Evolutionary conservation across 2,329 filamentous ascomycete genomes (phyloP).

Genomic region (Dichotomopilus funicola): DNA sequence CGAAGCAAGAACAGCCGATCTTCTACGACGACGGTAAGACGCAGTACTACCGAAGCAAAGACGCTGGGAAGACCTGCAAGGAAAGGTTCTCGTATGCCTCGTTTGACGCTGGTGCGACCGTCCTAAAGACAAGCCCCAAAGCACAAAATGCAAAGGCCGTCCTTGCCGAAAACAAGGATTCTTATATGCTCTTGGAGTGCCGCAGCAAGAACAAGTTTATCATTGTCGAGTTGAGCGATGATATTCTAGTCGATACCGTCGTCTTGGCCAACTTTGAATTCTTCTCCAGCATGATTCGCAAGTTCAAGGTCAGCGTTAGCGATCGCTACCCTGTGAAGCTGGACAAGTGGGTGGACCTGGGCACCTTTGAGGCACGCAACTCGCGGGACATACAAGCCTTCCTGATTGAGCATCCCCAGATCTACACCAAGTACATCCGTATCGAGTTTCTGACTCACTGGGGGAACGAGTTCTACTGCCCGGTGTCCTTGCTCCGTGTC

Average conservation of each 20-base stretch:
- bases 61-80: conserved; percentile 95
- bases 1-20: conserved; percentile 36
- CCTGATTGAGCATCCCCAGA: conserved; percentile 85
- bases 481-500: conserved; percentile 80
- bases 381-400: conserved; percentile 92
- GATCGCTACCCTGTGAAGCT: conserved; percentile 89
- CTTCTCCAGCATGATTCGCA: conserved; percentile 93
- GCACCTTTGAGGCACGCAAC: conserved; percentile 85
- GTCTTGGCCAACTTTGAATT: conserved; percentile 99
- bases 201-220: conserved; percentile 82
- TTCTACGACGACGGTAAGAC: conserved; percentile 43
- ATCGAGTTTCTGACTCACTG: conserved; percentile 92
- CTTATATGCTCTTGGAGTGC: conserved; percentile 95
- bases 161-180: conserved; percentile 94
- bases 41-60: conserved; percentile 68
- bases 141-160: conserved; percentile 85
- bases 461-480: conserved; percentile 95
- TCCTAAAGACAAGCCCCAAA: conserved; percentile 81
- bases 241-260: conserved; percentile 81
- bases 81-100: conserved; percentile 96
- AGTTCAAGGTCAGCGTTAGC: conserved; percentile 85
- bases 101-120: conserved; percentile 90
- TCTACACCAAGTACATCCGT: conserved; percentile 89
- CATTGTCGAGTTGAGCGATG: conserved; percentile 87
- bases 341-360: conserved; percentile 86